These are phyloP conservation scores for Sporobolomyces roseus DNA, from an alignment of 768 basidiomycete genomes.

Conservation along the genomic window DNA sequence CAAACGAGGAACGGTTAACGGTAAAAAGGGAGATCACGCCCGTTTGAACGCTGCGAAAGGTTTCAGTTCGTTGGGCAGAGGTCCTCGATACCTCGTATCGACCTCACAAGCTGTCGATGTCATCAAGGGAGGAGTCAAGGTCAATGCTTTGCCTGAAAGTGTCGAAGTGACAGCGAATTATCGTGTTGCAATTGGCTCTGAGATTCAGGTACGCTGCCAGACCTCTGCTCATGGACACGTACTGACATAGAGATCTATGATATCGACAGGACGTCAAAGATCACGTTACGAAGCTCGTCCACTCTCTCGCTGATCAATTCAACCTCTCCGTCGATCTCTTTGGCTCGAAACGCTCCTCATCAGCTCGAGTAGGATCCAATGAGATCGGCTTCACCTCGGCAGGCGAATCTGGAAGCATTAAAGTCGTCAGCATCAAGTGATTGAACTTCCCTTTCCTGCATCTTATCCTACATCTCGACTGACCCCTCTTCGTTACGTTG, in stretches of 20 bases:
- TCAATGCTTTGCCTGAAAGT: conserved; percentile 31
- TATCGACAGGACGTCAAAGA: conserved; percentile 8
- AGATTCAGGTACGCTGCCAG: not conserved
- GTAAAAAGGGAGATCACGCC: not conserved
- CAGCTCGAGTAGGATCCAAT: no score
- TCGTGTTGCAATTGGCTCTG: conserved; percentile 12
- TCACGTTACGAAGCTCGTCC: not conserved
- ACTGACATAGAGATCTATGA: not conserved
- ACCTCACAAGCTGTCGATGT: conserved; percentile 25
- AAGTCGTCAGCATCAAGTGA: conserved; percentile 40
- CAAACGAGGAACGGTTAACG: not conserved
- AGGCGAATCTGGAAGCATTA: conserved; percentile 44
- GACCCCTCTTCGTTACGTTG: no score
- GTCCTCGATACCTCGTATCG: conserved; percentile 2
- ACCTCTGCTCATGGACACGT: not conserved
- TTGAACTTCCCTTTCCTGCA: no score
- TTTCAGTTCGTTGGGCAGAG: not conserved
- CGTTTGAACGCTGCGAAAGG: not conserved
- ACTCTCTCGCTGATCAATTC: conserved; percentile 2
- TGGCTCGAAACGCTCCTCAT: not conserved
- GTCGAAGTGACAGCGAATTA: conserved; percentile 16
- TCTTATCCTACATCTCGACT: no score
- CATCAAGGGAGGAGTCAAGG: conserved; percentile 20
- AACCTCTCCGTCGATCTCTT: conserved; percentile 4
- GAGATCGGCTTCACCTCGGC: no score